Evolutionary conservation across 176 grass and related monocot species (phyloP).

Genomic region (Luzula sylvatica): DNA sequence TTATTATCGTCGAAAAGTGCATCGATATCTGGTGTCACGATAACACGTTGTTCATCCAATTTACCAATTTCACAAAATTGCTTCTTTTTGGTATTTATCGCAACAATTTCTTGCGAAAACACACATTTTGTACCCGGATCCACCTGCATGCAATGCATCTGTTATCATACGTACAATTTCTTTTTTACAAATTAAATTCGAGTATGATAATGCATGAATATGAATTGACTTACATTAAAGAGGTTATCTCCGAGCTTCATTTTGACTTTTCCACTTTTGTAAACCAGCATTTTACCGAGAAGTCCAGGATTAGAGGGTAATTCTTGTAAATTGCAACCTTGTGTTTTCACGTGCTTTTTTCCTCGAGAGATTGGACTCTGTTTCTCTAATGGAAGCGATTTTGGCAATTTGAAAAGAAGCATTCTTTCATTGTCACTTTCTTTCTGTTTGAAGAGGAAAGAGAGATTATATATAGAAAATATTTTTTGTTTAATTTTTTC

Average conservation of each 20-base stretch:
- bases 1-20: constrained; percentile 31
- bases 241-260: constrained; percentile 66
- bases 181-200: background rate
- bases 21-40: constrained; percentile 51
- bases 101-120: constrained; percentile 46
- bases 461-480: background rate
- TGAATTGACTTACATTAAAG: constrained; percentile 53
- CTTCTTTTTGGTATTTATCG: constrained; percentile 39
- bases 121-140: constrained; percentile 30
- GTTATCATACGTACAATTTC: background rate
- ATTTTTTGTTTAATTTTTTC: background rate
- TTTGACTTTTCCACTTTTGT: constrained; percentile 76
- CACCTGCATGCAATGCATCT: constrained; percentile 31
- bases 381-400: constrained; percentile 34
- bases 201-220: no score
- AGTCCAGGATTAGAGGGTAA: constrained; percentile 29
- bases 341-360: constrained; percentile 35
- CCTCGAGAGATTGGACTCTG: constrained; percentile 11
- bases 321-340: constrained; percentile 47
- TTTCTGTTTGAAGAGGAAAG: constrained; percentile 19
- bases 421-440: constrained; percentile 29
- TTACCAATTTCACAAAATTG: constrained; percentile 51
- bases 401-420: constrained; percentile 67
- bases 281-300: constrained; percentile 71
- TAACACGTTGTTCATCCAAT: constrained; percentile 31